Evolutionary conservation across 202 grass and related monocot genomes (phyloP), one percentile per base, ranked within the genome.

Genomic region (Bolboschoenoplectus hybrid): DNA sequence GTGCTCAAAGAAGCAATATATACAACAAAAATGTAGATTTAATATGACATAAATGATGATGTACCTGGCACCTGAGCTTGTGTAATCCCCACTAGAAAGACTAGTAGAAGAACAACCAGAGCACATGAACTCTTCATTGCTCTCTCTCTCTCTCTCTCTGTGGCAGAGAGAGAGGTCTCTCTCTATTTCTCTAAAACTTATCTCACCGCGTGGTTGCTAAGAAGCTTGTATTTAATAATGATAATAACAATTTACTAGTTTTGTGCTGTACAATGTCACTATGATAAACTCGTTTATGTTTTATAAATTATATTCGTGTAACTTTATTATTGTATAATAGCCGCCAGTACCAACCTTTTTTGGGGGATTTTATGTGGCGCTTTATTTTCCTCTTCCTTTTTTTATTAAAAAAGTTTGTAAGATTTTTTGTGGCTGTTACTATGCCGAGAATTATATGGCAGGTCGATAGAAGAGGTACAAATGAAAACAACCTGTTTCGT

Each of bases 41-140:
- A 26, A 26, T 26, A 26, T 50, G 47, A 50, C 1, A 38, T 62
- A 38, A 12, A 66, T 66, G 72, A 39, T 80, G 52, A 52, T 39
- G 35, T 11, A 80, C 76, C 76, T 61, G 76, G 50, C 51, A 80
- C 32, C 61, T 80, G 76, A 61, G 76, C 76, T 61, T 2, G 39
- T 60, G 76, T 41, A 9, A 80, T 9, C 3, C 34, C 11, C 52
- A 61, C 51, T 13, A 80, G 26, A 61, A 80, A 80, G 11, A 80
- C 17, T 58, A 57, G n/a, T 58, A 57, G n/a, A 58, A 80, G 9
- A 80, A 60, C 3, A 61, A 80, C 11, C 45, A 80, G 13, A 80
- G 61, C 32, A 60, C 51, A 17, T 57, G 50, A 39, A 80, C 2
- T 80, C n/a, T 43, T 26, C 76, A 80, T 80, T 49, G 3, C 16